phyloP scores from a whole-genome alignment of 805 yeast genomes.

The Candida khao-thaluensis region DNA sequence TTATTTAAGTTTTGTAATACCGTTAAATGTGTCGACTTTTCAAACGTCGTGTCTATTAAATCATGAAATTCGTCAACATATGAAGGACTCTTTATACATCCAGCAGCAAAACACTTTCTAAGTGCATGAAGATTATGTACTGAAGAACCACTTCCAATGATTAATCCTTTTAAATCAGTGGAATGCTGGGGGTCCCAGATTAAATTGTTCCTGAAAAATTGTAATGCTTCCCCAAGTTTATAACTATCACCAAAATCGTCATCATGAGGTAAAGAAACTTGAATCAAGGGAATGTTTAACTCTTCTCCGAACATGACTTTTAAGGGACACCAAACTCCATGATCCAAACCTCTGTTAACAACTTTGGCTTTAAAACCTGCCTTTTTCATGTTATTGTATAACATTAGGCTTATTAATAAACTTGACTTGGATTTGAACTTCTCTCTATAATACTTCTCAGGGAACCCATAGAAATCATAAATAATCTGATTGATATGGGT shows the following conservation, averaged over 20 bases:
- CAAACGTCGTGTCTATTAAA: constrained; percentile 36
- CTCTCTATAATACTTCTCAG: constrained; percentile 59
- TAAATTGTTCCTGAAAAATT: constrained; percentile 47
- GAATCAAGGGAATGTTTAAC: constrained; percentile 47
- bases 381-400: constrained; percentile 40
- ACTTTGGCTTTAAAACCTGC: constrained; percentile 46
- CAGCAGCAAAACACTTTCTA: constrained; percentile 21
- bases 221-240: constrained; percentile 56
- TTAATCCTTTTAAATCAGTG: constrained; percentile 33
- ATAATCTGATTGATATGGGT: constrained; percentile 48
- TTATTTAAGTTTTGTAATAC: constrained; percentile 16
- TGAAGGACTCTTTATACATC: constrained; percentile 37
- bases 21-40: constrained; percentile 14
- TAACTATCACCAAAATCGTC: constrained; percentile 42
- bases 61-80: constrained; percentile 55
- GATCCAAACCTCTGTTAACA: constrained; percentile 69
- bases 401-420: constrained; percentile 40
- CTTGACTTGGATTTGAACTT: constrained; percentile 55
- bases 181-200: constrained; percentile 29
- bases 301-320: constrained; percentile 61
- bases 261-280: constrained; percentile 46
- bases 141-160: constrained; percentile 74
- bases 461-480: constrained; percentile 78
- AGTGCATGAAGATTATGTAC: constrained; percentile 71
- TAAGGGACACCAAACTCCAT: constrained; percentile 81